phyloP scores from a whole-genome alignment of 148 eudicot species.

The Vaccinium darrowii region DNA sequence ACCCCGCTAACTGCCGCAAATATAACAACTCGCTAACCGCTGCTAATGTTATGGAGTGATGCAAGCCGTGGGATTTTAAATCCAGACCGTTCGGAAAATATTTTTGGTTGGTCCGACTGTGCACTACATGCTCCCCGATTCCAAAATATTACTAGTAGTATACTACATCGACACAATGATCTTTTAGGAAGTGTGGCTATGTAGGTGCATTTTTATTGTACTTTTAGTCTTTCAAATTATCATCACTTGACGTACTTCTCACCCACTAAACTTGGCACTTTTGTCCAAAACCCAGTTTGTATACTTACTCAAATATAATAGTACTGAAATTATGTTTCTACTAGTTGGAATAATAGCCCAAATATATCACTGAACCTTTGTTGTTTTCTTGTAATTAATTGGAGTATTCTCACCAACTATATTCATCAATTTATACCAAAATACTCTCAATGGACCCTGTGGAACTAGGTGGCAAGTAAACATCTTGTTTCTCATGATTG shows the following conservation, averaged over 20 bases:
- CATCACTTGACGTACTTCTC: not conserved
- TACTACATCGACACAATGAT: too few species aligned
- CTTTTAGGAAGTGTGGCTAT: not conserved
- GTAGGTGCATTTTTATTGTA: not conserved
- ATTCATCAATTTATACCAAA: not conserved
- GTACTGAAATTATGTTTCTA: not conserved
- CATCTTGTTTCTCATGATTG: not conserved
- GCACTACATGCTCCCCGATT: too few species aligned
- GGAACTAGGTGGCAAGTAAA: not conserved
- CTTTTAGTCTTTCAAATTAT: not conserved
- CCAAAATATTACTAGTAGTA: too few species aligned
- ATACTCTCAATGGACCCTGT: not conserved
- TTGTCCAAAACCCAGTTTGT: not conserved
- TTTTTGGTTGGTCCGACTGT: too few species aligned
- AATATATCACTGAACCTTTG: not conserved
- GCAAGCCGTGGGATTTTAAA: too few species aligned
- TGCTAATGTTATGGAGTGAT: too few species aligned
- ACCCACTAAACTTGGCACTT: too few species aligned
- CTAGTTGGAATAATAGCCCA: not conserved
- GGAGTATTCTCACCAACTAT: slow-evolving; percentile 2
- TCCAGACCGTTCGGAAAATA: too few species aligned
- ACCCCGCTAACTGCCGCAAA: too few species aligned
- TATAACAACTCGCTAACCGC: too few species aligned
- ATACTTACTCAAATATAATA: not conserved
- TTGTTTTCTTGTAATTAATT: not conserved